Conservation (phyloP, 495 filamentous ascomycete species). For the Antarctomyces pellizariae region DNA sequence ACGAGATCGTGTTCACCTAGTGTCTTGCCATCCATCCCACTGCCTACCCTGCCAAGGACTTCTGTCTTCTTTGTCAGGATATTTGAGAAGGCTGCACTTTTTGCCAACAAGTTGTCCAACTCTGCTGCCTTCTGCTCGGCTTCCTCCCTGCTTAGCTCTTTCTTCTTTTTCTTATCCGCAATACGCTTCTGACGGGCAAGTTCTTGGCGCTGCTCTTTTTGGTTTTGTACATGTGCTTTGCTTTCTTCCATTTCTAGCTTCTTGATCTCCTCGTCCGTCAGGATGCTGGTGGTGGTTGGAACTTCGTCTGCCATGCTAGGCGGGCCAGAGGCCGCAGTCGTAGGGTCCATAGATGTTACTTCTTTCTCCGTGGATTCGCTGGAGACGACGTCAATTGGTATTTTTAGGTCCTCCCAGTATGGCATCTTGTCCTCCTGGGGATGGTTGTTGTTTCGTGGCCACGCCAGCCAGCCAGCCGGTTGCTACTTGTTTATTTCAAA, state of each 20-base stretch:
- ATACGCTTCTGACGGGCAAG: slow-evolving; percentile 11
- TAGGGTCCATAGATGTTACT: too few relatives aligned
- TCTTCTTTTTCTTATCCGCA: slow-evolving; percentile 8
- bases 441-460: too few relatives aligned
- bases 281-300: too few relatives aligned
- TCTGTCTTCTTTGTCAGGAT: slow-evolving; percentile 30
- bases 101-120: slow-evolving; percentile 21
- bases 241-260: slow-evolving; percentile 24
- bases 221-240: slow-evolving; percentile 21
- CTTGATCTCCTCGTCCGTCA: neutral
- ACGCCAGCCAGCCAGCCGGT: too few relatives aligned
- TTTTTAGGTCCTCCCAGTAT: too few relatives aligned
- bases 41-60: slow-evolving; percentile 28
- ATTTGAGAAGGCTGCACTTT: slow-evolving; percentile 20
- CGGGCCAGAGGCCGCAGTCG: too few relatives aligned
- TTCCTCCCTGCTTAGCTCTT: slow-evolving; percentile 22
- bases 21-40: slow-evolving; percentile 22
- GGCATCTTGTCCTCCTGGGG: too few relatives aligned
- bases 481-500: too few relatives aligned
- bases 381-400: slow-evolving; percentile 6
- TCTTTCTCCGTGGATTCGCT: too few relatives aligned
- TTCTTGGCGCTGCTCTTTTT: slow-evolving; percentile 25
- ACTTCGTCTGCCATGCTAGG: too few relatives aligned
- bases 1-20: slow-evolving; percentile 56
- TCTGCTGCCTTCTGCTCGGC: slow-evolving; percentile 25